phyloP scores from a whole-genome alignment of 306 rosid genomes.

The Cicer bijugum region DNA sequence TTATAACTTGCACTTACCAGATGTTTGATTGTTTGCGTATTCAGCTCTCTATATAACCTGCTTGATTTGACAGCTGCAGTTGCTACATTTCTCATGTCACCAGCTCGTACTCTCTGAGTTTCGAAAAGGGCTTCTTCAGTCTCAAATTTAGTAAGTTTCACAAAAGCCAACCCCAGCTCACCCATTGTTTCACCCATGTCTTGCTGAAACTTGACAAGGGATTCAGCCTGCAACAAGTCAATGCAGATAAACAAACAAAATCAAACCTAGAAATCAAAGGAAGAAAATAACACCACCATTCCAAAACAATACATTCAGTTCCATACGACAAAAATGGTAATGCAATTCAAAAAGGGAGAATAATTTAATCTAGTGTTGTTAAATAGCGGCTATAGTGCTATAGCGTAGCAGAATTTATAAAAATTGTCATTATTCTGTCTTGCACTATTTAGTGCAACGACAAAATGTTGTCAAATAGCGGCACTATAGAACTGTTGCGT shows the following conservation, averaged over 20 bases:
- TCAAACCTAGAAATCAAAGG: slow-evolving; percentile 36
- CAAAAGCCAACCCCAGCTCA: slow-evolving; percentile 84
- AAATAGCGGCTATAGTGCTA: too few relatives aligned
- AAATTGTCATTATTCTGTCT: too few relatives aligned
- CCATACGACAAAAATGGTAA: slow-evolving; percentile 33
- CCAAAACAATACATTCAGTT: slow-evolving; percentile 19
- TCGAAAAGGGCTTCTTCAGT: slow-evolving; percentile 71
- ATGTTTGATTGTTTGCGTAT: slow-evolving; percentile 93
- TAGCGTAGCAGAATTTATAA: too few relatives aligned
- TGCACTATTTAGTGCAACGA: too few relatives aligned
- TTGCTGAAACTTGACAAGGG: slow-evolving; percentile 92
- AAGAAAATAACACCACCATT: slow-evolving; percentile 21
- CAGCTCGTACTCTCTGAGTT: slow-evolving; percentile 73
- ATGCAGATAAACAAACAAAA: slow-evolving; percentile 15
- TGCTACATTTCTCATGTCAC: slow-evolving; percentile 80
- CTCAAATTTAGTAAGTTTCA: slow-evolving; percentile 90
- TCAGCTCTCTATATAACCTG: slow-evolving; percentile 87
- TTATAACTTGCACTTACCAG: slow-evolving; percentile 56
- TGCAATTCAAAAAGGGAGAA: slow-evolving; percentile 29
- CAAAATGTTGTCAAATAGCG: too few relatives aligned
- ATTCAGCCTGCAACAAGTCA: slow-evolving; percentile 76
- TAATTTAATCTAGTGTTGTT: background rate
- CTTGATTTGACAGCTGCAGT: slow-evolving; percentile 95
- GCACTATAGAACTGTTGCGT: too few relatives aligned
- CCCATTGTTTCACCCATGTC: slow-evolving; percentile 97